Evolutionary conservation across 2,329 filamentous ascomycete genomes (phyloP).

Genomic region (Clonostachys rosea): DNA sequence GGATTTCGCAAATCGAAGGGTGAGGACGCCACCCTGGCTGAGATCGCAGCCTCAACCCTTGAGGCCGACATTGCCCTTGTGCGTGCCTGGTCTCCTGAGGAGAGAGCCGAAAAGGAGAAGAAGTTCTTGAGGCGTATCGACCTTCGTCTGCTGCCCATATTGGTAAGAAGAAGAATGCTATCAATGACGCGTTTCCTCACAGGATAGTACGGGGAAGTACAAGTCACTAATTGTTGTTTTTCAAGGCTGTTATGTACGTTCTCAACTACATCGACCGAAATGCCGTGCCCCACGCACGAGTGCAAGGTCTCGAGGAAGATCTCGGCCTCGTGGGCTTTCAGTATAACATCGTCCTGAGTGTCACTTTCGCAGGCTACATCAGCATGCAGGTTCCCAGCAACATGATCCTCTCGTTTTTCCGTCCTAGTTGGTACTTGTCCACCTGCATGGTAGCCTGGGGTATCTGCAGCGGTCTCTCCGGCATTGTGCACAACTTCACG

Average conservation of each 20-base stretch:
- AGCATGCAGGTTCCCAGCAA: conserved; percentile 37
- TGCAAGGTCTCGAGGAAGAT: conserved; percentile 38
- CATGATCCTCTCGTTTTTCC: conserved; percentile 35
- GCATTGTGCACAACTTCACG: conserved; percentile 7
- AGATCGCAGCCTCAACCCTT: too few species aligned
- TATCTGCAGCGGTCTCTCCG: conserved; percentile 11
- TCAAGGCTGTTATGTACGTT: background rate
- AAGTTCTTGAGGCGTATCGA: conserved; percentile 58
- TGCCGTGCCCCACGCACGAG: conserved; percentile 23
- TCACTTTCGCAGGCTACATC: conserved; percentile 29
- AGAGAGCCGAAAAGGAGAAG: conserved; percentile 41
- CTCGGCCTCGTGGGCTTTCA: conserved; percentile 28
- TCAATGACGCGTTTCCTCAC: too few species aligned
- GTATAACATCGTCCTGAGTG: conserved; percentile 25
- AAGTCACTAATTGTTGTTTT: background rate
- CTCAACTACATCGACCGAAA: conserved; percentile 46
- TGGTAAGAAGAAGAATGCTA: conserved; percentile 19
- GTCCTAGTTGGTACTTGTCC: conserved; percentile 31
- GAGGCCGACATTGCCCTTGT: conserved; percentile 9
- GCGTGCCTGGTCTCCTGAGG: conserved; percentile 25
- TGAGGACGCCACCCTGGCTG: too few species aligned
- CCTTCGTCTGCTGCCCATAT: conserved; percentile 50
- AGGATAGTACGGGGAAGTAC: too few species aligned
- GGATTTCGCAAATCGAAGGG: too few species aligned
- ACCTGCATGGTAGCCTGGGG: conserved; percentile 15